A percentile compares a stretch with the other conserved stretches of the same genome.
phyloP scores from a whole-genome alignment of 352 stramenopile species.

The Globisporangium solare region DNA sequence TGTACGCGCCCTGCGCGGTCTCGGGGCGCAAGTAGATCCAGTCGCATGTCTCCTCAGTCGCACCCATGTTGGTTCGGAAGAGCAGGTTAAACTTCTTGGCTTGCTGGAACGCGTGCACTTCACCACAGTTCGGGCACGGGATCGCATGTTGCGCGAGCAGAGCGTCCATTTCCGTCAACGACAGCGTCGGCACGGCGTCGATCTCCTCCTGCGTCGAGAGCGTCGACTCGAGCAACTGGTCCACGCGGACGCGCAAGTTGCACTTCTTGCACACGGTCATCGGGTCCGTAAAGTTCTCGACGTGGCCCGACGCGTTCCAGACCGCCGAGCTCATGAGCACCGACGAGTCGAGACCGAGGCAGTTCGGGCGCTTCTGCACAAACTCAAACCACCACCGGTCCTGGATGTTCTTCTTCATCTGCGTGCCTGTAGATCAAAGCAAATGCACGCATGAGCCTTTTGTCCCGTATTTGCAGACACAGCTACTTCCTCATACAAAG shows the following conservation, averaged over 20 bases:
- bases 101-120: slow-evolving; percentile 49
- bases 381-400: slow-evolving; percentile 96
- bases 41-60: slow-evolving; percentile 81
- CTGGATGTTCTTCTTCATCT: slow-evolving; percentile 98
- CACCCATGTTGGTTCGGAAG: slow-evolving; percentile 95
- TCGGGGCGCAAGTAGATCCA: slow-evolving; percentile 96
- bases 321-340: slow-evolving; percentile 95
- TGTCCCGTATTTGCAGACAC: too few relatives aligned
- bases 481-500: not conserved
- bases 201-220: slow-evolving; percentile 41
- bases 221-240: slow-evolving; percentile 62
- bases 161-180: slow-evolving; percentile 55
- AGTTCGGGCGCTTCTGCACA: slow-evolving; percentile 92
- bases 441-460: slow-evolving; percentile 4
- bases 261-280: slow-evolving; percentile 96
- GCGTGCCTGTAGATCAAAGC: not conserved
- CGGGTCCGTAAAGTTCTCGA: slow-evolving; percentile 97
- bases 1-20: slow-evolving; percentile 97
- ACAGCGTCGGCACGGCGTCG: slow-evolving; percentile 43
- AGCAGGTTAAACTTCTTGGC: slow-evolving; percentile 97
- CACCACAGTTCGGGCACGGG: slow-evolving; percentile 51
- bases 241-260: slow-evolving; percentile 82
- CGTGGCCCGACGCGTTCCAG: slow-evolving; percentile 94
- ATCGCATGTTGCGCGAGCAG: slow-evolving; percentile 42
- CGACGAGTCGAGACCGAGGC: slow-evolving; percentile 93